A percentile compares a stretch with the other conserved stretches of the same genome.
phyloP scores from a whole-genome alignment of 2,329 filamentous ascomycete genomes.

The Ceratocystis ficicola region DNA sequence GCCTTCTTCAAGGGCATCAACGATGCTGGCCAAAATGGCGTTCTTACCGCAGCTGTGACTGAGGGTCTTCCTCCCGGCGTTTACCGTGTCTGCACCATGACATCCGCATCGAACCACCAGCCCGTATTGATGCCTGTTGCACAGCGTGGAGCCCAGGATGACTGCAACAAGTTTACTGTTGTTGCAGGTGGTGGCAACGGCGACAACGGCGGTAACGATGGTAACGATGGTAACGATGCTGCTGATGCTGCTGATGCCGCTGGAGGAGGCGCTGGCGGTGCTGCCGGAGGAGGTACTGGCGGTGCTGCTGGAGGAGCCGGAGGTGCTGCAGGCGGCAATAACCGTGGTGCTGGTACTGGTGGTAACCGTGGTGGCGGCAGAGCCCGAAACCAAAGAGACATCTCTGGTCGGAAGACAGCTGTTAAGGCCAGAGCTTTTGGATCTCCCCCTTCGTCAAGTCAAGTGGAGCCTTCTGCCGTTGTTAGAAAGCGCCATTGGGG shows the following conservation, averaged over 20 bases:
- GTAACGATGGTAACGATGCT: constrained; percentile 24
- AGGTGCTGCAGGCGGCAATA: constrained; percentile 8
- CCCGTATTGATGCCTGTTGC: constrained; percentile 54
- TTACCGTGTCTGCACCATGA: constrained; percentile 56
- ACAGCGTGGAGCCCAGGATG: constrained; percentile 54
- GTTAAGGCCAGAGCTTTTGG: not conserved
- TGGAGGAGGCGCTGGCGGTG: constrained; percentile 13
- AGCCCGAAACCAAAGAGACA: too few relatives aligned
- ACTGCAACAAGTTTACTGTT: constrained; percentile 51
- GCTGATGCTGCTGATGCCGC: constrained; percentile 23
- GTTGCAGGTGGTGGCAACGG: constrained; percentile 25
- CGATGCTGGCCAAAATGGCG: constrained; percentile 43
- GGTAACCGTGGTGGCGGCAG: too few relatives aligned
- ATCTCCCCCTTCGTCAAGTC: not conserved
- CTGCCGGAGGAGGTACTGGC: constrained; percentile 23
- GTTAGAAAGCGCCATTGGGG: not conserved
- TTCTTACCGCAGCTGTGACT: constrained; percentile 41
- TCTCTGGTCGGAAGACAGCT: not conserved
- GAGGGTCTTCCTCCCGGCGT: constrained; percentile 49
- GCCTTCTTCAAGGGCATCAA: constrained; percentile 58
- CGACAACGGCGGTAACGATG: constrained; percentile 22
- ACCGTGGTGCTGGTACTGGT: not conserved
- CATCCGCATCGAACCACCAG: constrained; percentile 52
- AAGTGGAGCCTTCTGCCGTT: not conserved
- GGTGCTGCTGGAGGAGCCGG: constrained; percentile 21